A percentile compares a stretch with the other conserved stretches of the same genome.
Conservation (phyloP, 2,329 filamentous ascomycete genomes). For the Ophiostoma ips region DNA sequence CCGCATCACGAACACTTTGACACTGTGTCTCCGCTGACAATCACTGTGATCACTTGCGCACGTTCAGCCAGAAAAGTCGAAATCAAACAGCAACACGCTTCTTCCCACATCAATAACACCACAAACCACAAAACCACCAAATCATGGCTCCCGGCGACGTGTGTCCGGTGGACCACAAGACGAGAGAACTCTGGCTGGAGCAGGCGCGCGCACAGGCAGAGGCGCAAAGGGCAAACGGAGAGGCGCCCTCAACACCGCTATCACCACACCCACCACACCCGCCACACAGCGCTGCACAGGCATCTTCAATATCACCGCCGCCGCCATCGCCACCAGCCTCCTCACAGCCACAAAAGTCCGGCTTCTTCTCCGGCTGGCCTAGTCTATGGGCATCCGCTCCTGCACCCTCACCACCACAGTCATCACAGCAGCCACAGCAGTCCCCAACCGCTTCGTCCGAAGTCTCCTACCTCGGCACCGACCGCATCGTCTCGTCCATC, state of each 20-base stretch:
- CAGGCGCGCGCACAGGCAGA: slow-evolving; percentile 42
- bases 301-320: slow-evolving; percentile 15
- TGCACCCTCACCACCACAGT: neutral
- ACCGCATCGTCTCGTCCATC: slow-evolving; percentile 68
- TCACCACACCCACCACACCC: neutral
- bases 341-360: neutral
- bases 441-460: slow-evolving; percentile 10
- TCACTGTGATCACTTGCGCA: no score
- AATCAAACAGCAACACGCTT: no score
- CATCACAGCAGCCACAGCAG: slow-evolving; percentile 17
- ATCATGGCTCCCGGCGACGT: slow-evolving; percentile 2
- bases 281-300: neutral
- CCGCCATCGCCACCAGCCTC: slow-evolving; percentile 8
- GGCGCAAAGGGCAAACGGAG: slow-evolving; percentile 8
- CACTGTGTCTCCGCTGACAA: neutral
- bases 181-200: slow-evolving; percentile 73
- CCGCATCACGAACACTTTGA: neutral
- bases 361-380: slow-evolving; percentile 6
- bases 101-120: neutral
- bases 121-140: neutral
- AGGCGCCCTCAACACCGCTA: slow-evolving; percentile 12
- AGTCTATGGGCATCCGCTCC: slow-evolving; percentile 6
- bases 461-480: slow-evolving; percentile 39
- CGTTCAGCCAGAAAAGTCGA: no score
- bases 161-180: slow-evolving; percentile 85